Evolutionary conservation across 495 filamentous ascomycete species (phyloP).

Genomic region (Penicillium simplicissimum): DNA sequence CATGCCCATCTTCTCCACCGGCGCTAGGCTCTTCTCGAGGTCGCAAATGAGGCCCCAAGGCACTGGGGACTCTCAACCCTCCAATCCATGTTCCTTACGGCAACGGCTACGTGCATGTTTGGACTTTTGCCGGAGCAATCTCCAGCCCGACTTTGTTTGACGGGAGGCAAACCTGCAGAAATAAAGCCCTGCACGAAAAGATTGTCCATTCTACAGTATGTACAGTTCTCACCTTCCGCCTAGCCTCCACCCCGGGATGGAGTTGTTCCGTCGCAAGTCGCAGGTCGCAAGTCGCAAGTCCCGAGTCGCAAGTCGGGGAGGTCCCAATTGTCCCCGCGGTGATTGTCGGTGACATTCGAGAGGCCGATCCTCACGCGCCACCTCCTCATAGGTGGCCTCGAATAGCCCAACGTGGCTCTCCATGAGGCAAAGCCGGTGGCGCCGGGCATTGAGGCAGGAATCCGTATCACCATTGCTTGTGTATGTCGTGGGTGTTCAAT

Average conservation of each 20-base stretch:
- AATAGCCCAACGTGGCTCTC: constrained; percentile 31
- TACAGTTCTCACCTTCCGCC: constrained; percentile 11
- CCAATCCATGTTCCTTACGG: constrained; percentile 33
- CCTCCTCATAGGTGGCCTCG: constrained; percentile 31
- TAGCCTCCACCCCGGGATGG: constrained; percentile 2
- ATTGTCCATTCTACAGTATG: not conserved
- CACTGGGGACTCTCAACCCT: constrained; percentile 6
- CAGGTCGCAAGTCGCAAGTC: constrained; percentile 15
- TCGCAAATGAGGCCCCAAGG: constrained; percentile 4
- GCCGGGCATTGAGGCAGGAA: constrained; percentile 32
- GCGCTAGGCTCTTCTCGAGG: not conserved
- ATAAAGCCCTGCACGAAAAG: constrained; percentile 23
- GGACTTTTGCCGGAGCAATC: constrained; percentile 28
- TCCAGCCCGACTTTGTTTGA: constrained; percentile 32
- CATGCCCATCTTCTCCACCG: constrained; percentile 15
- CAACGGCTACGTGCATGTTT: constrained; percentile 34
- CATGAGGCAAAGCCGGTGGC: constrained; percentile 26
- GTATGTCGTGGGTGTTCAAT: constrained; percentile 29
- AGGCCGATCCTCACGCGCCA: constrained; percentile 13
- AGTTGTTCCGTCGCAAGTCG: constrained; percentile 21
- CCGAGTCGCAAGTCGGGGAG: constrained; percentile 26
- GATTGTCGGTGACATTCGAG: constrained; percentile 12
- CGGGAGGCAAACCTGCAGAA: constrained; percentile 34
- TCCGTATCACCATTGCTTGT: constrained; percentile 35
- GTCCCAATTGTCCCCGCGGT: constrained; percentile 19